Evolutionary conservation across 1,139 yeast genomes (phyloP).

Genomic region (Nadsonia starkeyi-henricii): DNA sequence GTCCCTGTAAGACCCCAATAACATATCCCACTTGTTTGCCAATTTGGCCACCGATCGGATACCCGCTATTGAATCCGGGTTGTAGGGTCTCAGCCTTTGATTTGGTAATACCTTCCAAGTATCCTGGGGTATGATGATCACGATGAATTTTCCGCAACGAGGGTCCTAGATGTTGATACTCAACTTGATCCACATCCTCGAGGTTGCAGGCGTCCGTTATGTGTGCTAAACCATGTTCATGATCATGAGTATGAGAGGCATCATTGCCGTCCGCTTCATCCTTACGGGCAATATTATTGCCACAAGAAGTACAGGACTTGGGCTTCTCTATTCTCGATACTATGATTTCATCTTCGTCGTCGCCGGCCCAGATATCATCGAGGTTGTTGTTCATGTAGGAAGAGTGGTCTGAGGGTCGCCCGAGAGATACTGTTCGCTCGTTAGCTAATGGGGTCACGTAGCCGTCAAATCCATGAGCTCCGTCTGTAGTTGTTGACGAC

Average conservation of each 20-base stretch:
- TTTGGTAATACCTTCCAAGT: conserved; percentile 62
- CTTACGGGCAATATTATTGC: neutral
- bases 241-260: neutral
- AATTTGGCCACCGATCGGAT: conserved; percentile 55
- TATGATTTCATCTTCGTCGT: neutral
- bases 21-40: conserved; percentile 57
- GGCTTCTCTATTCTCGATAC: neutral
- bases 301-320: neutral
- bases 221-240: neutral
- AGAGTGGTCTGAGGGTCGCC: neutral
- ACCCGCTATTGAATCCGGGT: conserved; percentile 68
- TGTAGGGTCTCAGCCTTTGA: conserved; percentile 64
- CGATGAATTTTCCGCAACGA: conserved; percentile 29
- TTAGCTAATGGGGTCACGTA: neutral
- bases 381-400: neutral
- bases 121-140: conserved; percentile 71
- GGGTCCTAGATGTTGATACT: neutral
- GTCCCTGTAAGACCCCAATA: conserved; percentile 35
- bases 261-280: neutral
- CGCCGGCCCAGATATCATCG: neutral
- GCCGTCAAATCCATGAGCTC: neutral
- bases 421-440: neutral
- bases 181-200: conserved; percentile 5
- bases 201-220: conserved; percentile 11
- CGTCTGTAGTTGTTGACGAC: neutral